Percentiles rank a stretch among this genome's conserved stretches.
phyloP scores from a whole-genome alignment of 352 stramenopile species.

The Pythium diclinum region DNA sequence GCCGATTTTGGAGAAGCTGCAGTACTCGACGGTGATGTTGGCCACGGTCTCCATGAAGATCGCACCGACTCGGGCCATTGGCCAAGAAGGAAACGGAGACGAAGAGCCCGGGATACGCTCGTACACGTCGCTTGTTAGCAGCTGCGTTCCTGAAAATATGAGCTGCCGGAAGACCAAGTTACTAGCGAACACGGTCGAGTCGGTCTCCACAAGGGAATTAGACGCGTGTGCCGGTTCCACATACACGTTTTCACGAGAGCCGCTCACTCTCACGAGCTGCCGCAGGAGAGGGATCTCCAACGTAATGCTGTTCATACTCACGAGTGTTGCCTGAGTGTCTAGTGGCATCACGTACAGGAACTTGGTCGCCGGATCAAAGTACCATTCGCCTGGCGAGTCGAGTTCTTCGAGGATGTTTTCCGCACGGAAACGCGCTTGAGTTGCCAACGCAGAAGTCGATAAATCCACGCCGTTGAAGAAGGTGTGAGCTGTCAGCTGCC shows the following conservation, averaged over 20 bases:
- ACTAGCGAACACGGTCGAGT: constrained; percentile 30
- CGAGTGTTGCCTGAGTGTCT: constrained; percentile 21
- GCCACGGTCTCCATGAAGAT: constrained; percentile 61
- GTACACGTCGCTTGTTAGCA: constrained; percentile 58
- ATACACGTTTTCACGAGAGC: constrained; percentile 53
- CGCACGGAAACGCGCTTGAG: constrained; percentile 39
- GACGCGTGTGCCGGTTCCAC: constrained; percentile 41
- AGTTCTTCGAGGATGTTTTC: constrained; percentile 68
- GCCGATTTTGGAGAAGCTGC: constrained; percentile 63
- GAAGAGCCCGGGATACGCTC: constrained; percentile 33
- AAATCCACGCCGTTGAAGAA: constrained; percentile 35
- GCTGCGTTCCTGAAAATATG: constrained; percentile 56
- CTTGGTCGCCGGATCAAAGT: constrained; percentile 48
- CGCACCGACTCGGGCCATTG: constrained; percentile 54
- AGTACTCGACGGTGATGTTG: constrained; percentile 49
- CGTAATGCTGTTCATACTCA: constrained; percentile 26
- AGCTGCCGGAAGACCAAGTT: constrained; percentile 62
- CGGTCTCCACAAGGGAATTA: constrained; percentile 40
- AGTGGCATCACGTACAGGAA: constrained; percentile 62
- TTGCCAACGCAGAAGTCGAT: constrained; percentile 7
- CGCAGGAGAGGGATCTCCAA: constrained; percentile 59
- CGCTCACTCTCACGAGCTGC: constrained; percentile 62
- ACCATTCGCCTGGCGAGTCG: constrained; percentile 64
- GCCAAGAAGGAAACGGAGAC: constrained; percentile 39
- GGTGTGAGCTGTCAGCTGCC: constrained; percentile 40